Evolutionary conservation across 2,329 filamentous ascomycete genomes (phyloP).

Genomic region (Samsoniella hepiali): DNA sequence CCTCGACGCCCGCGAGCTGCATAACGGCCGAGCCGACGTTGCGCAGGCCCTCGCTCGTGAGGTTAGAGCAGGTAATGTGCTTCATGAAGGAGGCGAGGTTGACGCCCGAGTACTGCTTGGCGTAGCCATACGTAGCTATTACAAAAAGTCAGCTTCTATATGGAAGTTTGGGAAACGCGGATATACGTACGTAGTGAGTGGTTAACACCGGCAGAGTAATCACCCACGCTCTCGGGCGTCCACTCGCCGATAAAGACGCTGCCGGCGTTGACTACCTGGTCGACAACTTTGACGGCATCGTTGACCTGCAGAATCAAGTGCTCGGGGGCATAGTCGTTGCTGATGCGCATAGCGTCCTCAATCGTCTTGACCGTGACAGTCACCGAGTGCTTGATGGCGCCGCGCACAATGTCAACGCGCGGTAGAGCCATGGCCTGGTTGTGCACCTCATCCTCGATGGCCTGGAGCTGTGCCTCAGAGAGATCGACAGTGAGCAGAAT

Average conservation of each 20-base stretch:
- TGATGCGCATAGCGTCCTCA: constrained; percentile 72
- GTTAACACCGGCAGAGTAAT: constrained; percentile 97
- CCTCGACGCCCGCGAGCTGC: constrained; percentile 90
- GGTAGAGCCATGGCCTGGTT: constrained; percentile 82
- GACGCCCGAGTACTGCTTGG: constrained; percentile 97
- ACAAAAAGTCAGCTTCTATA: constrained; percentile 21
- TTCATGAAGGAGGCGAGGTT: constrained; percentile 96
- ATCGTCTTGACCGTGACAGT: constrained; percentile 73
- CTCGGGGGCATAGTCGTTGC: constrained; percentile 94
- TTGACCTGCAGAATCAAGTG: constrained; percentile 90
- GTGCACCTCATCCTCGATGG: constrained; percentile 90
- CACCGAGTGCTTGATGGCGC: constrained; percentile 86
- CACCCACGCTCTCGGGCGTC: constrained; percentile 96
- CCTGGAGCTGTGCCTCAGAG: constrained; percentile 65
- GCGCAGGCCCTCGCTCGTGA: constrained; percentile 78
- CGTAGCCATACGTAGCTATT: constrained; percentile 91
- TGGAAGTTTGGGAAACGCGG: not conserved
- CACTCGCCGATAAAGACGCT: constrained; percentile 94
- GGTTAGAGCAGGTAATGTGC: constrained; percentile 92
- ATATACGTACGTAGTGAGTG: constrained; percentile 83
- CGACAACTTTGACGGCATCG: constrained; percentile 70
- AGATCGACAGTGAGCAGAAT: constrained; percentile 84
- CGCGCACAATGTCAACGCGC: constrained; percentile 87
- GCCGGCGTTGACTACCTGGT: constrained; percentile 85
- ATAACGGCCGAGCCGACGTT: constrained; percentile 90